Evolutionary conservation across 2,329 filamentous ascomycete genomes (phyloP).

Genomic region (Aspergillus bombycis): DNA sequence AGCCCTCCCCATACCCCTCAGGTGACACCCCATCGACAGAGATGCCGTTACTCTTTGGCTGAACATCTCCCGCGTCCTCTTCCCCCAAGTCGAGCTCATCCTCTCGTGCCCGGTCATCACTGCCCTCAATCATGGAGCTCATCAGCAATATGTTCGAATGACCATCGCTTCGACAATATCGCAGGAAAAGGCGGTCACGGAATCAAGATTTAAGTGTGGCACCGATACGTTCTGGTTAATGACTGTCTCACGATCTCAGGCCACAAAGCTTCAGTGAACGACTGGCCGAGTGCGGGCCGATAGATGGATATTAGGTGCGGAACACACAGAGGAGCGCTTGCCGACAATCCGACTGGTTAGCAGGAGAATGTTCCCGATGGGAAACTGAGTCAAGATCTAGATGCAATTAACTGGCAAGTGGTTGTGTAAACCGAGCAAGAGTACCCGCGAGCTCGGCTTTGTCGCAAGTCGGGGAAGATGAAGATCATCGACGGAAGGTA

Average conservation of each 20-base stretch:
- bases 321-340: background rate
- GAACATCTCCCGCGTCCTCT: slow-evolving; percentile 40
- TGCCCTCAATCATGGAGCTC: slow-evolving; percentile 69
- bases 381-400: background rate
- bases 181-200: slow-evolving; percentile 10
- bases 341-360: background rate
- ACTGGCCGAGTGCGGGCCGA: slow-evolving; percentile 1
- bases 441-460: background rate
- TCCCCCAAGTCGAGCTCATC: slow-evolving; percentile 53
- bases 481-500: slow-evolving; percentile 7
- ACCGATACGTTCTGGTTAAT: background rate
- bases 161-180: slow-evolving; percentile 54
- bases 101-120: slow-evolving; percentile 63
- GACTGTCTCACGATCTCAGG: background rate
- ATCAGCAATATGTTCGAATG: slow-evolving; percentile 59
- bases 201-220: background rate
- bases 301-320: slow-evolving; percentile 1
- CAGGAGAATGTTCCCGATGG: background rate
- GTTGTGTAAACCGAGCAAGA: background rate
- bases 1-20: slow-evolving; percentile 21
- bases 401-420: background rate
- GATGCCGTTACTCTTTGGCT: slow-evolving; percentile 32
- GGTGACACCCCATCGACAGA: slow-evolving; percentile 23
- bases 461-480: slow-evolving; percentile 4
- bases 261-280: slow-evolving; percentile 2